Evolutionary conservation across 2,329 filamentous ascomycete genomes (phyloP).

Genomic region (Arthrobotrys pseudoclavata): DNA sequence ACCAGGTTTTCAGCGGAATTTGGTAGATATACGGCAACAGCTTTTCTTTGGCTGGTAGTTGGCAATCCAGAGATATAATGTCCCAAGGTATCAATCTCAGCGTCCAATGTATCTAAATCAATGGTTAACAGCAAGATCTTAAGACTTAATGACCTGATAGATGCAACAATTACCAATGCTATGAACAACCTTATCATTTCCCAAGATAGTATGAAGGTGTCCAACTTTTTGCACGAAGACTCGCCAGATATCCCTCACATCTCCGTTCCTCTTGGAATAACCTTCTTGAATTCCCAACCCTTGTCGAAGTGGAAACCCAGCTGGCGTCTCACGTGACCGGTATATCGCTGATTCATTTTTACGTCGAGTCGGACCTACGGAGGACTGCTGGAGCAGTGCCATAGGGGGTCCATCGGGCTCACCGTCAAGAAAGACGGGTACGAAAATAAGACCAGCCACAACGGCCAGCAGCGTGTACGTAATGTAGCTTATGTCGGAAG

Average conservation of each 20-base stretch:
- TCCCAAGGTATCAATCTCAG: constrained; percentile 89
- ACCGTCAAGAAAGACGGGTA: constrained; percentile 76
- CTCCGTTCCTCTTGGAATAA: constrained; percentile 77
- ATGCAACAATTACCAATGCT: constrained; percentile 48
- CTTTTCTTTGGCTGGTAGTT: constrained; percentile 67
- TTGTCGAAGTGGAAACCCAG: constrained; percentile 82
- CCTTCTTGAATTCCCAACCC: constrained; percentile 70
- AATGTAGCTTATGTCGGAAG: constrained; percentile 53
- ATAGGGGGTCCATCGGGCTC: constrained; percentile 94
- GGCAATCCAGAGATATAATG: constrained; percentile 73
- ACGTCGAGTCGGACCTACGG: constrained; percentile 82
- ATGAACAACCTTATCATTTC: constrained; percentile 74
- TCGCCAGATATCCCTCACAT: constrained; percentile 91
- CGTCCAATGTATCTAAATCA: constrained; percentile 76
- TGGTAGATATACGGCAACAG: constrained; percentile 89
- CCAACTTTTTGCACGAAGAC: constrained; percentile 72
- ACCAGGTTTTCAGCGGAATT: constrained; percentile 91
- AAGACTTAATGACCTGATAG: constrained; percentile 1
- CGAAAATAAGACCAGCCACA: constrained; percentile 75
- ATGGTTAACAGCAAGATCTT: constrained; percentile 59
- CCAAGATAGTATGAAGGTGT: constrained; percentile 67
- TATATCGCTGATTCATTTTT: constrained; percentile 88
- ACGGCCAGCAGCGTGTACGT: constrained; percentile 78
- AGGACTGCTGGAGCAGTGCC: constrained; percentile 86
- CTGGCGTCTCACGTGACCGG: constrained; percentile 84